phyloP scores from a whole-genome alignment of 176 grass and related monocot species.

The Cenchrus americanus region DNA sequence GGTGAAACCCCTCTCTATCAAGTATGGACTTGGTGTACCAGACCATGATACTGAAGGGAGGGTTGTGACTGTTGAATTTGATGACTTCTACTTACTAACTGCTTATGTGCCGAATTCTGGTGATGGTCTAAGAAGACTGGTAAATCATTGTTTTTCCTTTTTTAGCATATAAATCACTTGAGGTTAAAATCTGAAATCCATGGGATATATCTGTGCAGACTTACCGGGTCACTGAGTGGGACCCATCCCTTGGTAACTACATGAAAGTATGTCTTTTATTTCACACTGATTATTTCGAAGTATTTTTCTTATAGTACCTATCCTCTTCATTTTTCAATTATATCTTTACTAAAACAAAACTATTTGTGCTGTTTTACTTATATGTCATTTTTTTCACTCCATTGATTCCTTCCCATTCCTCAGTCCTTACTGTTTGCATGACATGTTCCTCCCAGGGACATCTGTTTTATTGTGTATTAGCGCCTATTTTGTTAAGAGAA shows the following conservation, averaged over 20 bases:
- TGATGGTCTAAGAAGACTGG: slow-evolving; percentile 75
- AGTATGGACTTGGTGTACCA: slow-evolving; percentile 71
- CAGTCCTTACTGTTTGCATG: neutral
- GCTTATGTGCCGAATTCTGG: slow-evolving; percentile 84
- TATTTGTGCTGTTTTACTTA: neutral
- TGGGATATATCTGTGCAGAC: slow-evolving; percentile 48
- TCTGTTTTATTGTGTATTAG: slow-evolving; percentile 24
- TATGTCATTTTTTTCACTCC: neutral
- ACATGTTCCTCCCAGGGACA: neutral
- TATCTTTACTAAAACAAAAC: slow-evolving; percentile 15
- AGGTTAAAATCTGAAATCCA: slow-evolving; percentile 24
- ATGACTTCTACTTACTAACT: slow-evolving; percentile 69
- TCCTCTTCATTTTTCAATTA: neutral
- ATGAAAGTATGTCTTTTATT: slow-evolving; percentile 67
- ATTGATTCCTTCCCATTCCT: neutral
- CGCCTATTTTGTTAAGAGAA: neutral
- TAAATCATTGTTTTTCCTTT: slow-evolving; percentile 30
- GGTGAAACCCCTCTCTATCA: slow-evolving; percentile 77
- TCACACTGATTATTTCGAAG: neutral
- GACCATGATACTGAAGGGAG: slow-evolving; percentile 84
- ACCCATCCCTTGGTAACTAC: slow-evolving; percentile 68
- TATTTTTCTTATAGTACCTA: neutral
- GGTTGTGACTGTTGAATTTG: slow-evolving; percentile 72
- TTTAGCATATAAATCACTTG: slow-evolving; percentile 1
- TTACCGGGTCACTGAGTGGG: slow-evolving; percentile 70